Evolutionary conservation across 192 early-diverging fungal species (phyloP).

Genomic region (Mortierella alpina): DNA sequence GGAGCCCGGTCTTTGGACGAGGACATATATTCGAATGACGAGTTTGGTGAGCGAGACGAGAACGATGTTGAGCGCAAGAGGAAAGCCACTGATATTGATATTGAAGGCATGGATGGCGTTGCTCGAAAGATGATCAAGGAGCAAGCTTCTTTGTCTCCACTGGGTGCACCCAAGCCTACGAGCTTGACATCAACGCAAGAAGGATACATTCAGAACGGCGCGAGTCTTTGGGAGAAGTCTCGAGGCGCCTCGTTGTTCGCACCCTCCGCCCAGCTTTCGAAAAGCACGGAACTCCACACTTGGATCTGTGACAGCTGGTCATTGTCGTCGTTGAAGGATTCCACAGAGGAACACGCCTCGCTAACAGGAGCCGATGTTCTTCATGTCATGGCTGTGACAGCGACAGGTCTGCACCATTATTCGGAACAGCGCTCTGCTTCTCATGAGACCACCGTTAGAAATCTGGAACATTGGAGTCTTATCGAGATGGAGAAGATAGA

Average conservation of each 20-base stretch:
- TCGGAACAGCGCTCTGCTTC: constrained; percentile 3
- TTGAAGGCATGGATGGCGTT: neutral
- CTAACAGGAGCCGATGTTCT: neutral
- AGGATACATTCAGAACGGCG: constrained; percentile 21
- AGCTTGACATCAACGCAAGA: constrained; percentile 6
- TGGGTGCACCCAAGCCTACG: neutral
- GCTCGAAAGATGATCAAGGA: constrained; percentile 13
- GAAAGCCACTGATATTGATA: constrained; percentile 4
- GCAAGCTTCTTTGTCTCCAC: neutral
- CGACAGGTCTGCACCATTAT: constrained; percentile 40
- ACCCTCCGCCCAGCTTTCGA: constrained; percentile 2
- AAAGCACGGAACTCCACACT: constrained; percentile 11
- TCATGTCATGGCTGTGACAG: constrained; percentile 40
- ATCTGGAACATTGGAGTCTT: constrained; percentile 48
- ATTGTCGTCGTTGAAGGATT: constrained; percentile 14
- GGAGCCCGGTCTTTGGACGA: constrained; percentile 21
- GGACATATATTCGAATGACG: constrained; percentile 26
- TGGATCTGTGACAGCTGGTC: constrained; percentile 39
- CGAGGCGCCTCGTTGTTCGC: constrained; percentile 21
- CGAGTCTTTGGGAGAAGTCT: constrained; percentile 23
- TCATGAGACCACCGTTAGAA: neutral
- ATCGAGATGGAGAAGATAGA: constrained; percentile 30
- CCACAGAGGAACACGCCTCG: neutral
- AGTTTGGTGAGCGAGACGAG: neutral
- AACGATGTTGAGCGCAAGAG: constrained; percentile 25